Evolutionary conservation across 805 yeast genomes (phyloP).

Genomic region (Wickerhamiella shivajii): DNA sequence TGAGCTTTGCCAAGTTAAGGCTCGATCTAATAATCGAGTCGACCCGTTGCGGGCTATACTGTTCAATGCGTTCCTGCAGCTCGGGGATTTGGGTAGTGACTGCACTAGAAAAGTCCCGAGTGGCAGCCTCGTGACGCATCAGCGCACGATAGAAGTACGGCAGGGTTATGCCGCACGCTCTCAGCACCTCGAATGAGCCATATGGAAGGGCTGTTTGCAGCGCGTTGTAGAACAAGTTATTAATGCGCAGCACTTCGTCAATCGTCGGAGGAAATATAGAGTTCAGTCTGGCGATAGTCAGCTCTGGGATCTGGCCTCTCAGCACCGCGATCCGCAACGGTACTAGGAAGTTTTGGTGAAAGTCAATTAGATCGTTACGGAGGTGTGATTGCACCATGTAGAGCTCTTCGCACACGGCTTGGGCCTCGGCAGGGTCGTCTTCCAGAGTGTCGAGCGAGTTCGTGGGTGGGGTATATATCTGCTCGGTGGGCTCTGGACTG

Average conservation of each 20-base stretch:
- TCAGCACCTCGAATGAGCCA: conserved; percentile 64
- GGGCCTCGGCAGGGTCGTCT: conserved; percentile 27
- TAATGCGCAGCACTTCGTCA: conserved; percentile 82
- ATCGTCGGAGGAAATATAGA: conserved; percentile 85
- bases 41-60: conserved; percentile 34
- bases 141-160: conserved; percentile 90
- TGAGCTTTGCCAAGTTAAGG: conserved; percentile 54
- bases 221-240: conserved; percentile 69
- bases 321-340: conserved; percentile 62
- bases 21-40: conserved; percentile 55
- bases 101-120: conserved; percentile 42
- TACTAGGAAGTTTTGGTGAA: conserved; percentile 63
- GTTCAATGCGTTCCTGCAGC: conserved; percentile 24
- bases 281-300: conserved; percentile 55
- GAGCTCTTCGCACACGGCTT: conserved; percentile 50
- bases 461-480: conserved; percentile 49
- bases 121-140: conserved; percentile 87
- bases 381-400: conserved; percentile 57
- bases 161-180: conserved; percentile 65
- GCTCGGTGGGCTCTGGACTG: conserved; percentile 76
- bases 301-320: conserved; percentile 34
- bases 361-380: conserved; percentile 55
- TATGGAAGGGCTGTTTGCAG: conserved; percentile 47
- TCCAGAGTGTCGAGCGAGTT: conserved; percentile 12
- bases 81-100: conserved; percentile 31